phyloP scores from a whole-genome alignment of 306 rosid species.

The Parietaria judaica region DNA sequence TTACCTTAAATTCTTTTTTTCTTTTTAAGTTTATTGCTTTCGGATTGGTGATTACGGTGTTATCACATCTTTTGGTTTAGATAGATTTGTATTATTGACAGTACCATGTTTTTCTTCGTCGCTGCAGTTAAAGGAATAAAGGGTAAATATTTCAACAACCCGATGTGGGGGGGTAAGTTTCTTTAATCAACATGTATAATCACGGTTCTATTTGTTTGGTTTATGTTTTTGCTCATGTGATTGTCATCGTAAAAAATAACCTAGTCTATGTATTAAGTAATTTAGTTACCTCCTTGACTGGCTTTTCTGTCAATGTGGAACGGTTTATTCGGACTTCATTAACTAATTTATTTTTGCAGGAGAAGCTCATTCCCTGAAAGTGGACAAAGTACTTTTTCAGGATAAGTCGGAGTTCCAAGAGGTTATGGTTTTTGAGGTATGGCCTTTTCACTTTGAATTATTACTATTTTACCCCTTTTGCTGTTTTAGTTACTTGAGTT shows the following conservation, averaged over 20 bases:
- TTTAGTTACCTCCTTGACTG: slow-evolving; percentile 3
- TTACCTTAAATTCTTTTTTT: slow-evolving; percentile 19
- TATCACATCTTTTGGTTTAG: not conserved
- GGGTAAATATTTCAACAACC: slow-evolving; percentile 75
- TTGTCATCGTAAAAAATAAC: not conserved
- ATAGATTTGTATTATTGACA: slow-evolving; percentile 2
- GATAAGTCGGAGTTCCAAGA: slow-evolving; percentile 84
- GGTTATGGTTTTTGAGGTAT: slow-evolving; percentile 85
- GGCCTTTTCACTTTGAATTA: slow-evolving; percentile 18
- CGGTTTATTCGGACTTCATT: slow-evolving; percentile 7
- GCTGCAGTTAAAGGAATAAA: slow-evolving; percentile 44
- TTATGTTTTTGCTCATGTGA: not conserved
- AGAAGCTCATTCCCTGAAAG: slow-evolving; percentile 84
- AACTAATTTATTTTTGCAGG: slow-evolving; percentile 34
- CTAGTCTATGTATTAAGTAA: not conserved
- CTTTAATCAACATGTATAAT: not conserved
- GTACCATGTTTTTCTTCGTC: slow-evolving; percentile 8
- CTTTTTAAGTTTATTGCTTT: slow-evolving; percentile 3
- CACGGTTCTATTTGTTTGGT: slow-evolving; percentile 1
- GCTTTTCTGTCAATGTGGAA: not conserved
- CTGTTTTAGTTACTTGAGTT: slow-evolving; percentile 9
- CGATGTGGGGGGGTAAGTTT: slow-evolving; percentile 93
- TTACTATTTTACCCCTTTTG: too few species aligned
- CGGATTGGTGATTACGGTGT: not conserved
- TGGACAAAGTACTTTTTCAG: slow-evolving; percentile 55